These are phyloP conservation scores for Arthrobotrys iridis DNA, from an alignment of 2,329 filamentous ascomycete species.

Conservation along the genomic window DNA sequence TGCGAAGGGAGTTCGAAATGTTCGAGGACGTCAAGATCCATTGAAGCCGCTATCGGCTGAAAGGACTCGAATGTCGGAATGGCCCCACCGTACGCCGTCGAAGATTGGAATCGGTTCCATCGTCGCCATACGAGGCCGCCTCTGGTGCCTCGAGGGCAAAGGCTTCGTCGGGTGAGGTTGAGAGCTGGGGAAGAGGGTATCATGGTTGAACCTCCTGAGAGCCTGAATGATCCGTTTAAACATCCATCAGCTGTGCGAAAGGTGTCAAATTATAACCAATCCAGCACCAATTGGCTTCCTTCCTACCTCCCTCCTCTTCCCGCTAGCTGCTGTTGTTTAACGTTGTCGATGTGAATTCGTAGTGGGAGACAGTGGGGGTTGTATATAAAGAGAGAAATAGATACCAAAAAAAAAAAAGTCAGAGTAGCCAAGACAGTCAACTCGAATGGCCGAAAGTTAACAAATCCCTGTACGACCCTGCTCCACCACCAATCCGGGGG, in stretches of 20 bases:
- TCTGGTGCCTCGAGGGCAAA: slow-evolving; percentile 40
- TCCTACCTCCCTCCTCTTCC: slow-evolving; percentile 10
- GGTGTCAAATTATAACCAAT: no score
- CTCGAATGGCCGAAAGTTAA: not conserved
- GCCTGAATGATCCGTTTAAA: not conserved
- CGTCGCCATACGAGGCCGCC: slow-evolving; percentile 43
- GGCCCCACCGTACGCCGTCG: slow-evolving; percentile 37
- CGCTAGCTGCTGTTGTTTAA: not conserved
- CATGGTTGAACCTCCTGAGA: slow-evolving; percentile 11
- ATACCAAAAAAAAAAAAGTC: not conserved
- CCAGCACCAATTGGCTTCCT: slow-evolving; percentile 6
- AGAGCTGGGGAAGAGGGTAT: slow-evolving; percentile 34
- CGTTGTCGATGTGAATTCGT: not conserved
- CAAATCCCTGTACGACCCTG: not conserved
- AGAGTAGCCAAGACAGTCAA: not conserved
- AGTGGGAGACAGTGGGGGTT: not conserved
- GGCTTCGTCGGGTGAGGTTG: slow-evolving; percentile 36
- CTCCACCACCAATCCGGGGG: slow-evolving; percentile 12
- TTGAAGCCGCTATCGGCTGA: not conserved
- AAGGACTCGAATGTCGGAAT: slow-evolving; percentile 35
- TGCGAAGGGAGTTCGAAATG: slow-evolving; percentile 42
- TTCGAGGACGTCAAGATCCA: slow-evolving; percentile 39
- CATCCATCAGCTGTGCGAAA: not conserved
- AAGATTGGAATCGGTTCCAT: slow-evolving; percentile 50
- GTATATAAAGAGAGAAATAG: not conserved